These are phyloP conservation scores for Sisymbrium irio DNA, from an alignment of 345 rosid genomes.

Conservation along the genomic window DNA sequence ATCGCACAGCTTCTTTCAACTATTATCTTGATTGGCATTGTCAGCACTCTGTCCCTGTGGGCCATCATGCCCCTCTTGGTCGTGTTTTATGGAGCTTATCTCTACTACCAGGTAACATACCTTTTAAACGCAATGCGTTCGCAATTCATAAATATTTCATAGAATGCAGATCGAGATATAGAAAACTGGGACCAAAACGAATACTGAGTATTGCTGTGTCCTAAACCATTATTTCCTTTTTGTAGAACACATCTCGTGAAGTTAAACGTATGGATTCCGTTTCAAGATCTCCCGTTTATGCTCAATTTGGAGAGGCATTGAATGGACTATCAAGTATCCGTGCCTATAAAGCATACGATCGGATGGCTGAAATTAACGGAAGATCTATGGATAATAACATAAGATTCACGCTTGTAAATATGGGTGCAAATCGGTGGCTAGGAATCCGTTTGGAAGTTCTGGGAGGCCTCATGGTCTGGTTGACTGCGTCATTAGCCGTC, in stretches of 20 bases:
- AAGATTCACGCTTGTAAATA: slow-evolving; percentile 84
- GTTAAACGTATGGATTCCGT: slow-evolving; percentile 92
- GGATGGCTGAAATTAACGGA: slow-evolving; percentile 93
- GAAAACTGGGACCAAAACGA: neutral
- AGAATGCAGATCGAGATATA: neutral
- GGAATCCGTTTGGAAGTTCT: slow-evolving; percentile 84
- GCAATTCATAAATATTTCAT: neutral
- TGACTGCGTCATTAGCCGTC: slow-evolving; percentile 97
- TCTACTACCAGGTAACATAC: slow-evolving; percentile 82
- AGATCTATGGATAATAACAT: slow-evolving; percentile 92
- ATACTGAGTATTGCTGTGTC: neutral
- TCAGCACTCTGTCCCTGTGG: slow-evolving; percentile 98
- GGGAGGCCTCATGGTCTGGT: slow-evolving; percentile 99
- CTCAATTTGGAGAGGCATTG: slow-evolving; percentile 97
- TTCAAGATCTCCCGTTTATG: slow-evolving; percentile 96
- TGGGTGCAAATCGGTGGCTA: slow-evolving; percentile 98
- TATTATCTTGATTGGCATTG: slow-evolving; percentile 86
- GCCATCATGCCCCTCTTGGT: slow-evolving; percentile 95
- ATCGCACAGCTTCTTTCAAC: slow-evolving; percentile 93
- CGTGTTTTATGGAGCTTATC: slow-evolving; percentile 82
- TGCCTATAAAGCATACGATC: slow-evolving; percentile 93
- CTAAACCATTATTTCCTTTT: slow-evolving; percentile 8
- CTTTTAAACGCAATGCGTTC: neutral
- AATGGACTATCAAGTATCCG: slow-evolving; percentile 92
- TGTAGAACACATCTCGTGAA: slow-evolving; percentile 95